A percentile compares a stretch with the other conserved stretches of the same genome.
phyloP scores from a whole-genome alignment of 768 basidiomycete genomes.

The Boletus huronensis region DNA sequence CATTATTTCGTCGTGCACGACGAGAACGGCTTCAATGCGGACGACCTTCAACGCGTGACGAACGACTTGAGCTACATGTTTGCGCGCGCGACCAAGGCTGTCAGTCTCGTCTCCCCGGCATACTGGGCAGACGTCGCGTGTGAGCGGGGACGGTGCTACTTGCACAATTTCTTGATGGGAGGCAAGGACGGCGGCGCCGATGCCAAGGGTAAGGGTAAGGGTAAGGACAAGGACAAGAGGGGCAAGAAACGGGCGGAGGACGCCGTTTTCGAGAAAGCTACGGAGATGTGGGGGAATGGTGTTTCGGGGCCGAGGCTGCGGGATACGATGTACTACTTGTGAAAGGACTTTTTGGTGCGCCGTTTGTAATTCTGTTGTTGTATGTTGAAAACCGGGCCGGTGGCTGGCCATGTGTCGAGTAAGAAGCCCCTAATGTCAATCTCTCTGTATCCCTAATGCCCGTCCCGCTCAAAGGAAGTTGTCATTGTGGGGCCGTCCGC shows the following conservation, averaged over 20 bases:
- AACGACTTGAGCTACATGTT: constrained; percentile 54
- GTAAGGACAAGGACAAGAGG: constrained; percentile 24
- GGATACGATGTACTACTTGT: constrained; percentile 72
- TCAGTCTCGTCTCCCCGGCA: constrained; percentile 35
- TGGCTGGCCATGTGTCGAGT: neutral
- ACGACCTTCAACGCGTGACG: constrained; percentile 48
- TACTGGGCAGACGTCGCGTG: constrained; percentile 48
- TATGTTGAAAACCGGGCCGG: neutral
- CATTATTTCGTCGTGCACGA: constrained; percentile 57
- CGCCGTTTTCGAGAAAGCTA: constrained; percentile 49
- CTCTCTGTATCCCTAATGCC: constrained; percentile 37
- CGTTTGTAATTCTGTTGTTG: neutral
- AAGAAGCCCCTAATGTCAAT: neutral
- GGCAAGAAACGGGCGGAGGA: constrained; percentile 41
- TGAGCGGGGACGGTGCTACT: constrained; percentile 52
- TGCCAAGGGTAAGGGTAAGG: constrained; percentile 22
- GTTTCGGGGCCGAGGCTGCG: constrained; percentile 47
- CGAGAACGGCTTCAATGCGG: constrained; percentile 47
- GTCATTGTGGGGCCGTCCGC: constrained; percentile 35
- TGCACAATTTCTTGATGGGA: constrained; percentile 43
- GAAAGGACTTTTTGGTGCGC: neutral
- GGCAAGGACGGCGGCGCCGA: neutral
- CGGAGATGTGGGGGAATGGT: constrained; percentile 52
- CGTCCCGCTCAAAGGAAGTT: constrained; percentile 43
- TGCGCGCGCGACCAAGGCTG: constrained; percentile 51